Conservation (phyloP, 768 basidiomycete genomes). For the Russula brevipes region DNA sequence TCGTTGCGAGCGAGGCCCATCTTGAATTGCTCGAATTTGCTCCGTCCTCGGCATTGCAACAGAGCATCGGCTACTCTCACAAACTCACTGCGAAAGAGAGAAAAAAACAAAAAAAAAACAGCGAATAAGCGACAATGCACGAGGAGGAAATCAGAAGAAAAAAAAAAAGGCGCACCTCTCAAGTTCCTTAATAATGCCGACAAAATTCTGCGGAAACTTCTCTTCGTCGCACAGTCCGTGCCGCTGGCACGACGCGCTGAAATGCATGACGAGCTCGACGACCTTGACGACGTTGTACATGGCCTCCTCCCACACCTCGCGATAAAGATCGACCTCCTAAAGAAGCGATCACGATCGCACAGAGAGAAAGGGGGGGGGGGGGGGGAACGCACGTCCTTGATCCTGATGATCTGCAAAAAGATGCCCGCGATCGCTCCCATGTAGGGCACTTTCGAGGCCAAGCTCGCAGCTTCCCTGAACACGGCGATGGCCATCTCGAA, state of each 20-base stretch:
- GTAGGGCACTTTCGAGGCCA: constrained; percentile 13
- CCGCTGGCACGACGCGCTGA: not conserved
- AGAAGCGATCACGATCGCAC: no score
- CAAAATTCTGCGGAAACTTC: constrained; percentile 10
- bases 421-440: constrained; percentile 10
- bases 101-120: not conserved
- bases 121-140: not conserved
- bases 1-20: constrained; percentile 9
- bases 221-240: constrained; percentile 7
- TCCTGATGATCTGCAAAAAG: constrained; percentile 9
- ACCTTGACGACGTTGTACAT: constrained; percentile 19
- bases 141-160: no score
- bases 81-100: constrained; percentile 6
- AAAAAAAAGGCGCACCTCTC: not conserved
- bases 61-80: not conserved
- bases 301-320: constrained; percentile 12
- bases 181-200: constrained; percentile 5
- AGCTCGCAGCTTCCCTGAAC: constrained; percentile 8
- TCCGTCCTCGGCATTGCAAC: constrained; percentile 12
- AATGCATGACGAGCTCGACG: constrained; percentile 10
- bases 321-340: constrained; percentile 21
- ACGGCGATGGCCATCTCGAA: constrained; percentile 10
- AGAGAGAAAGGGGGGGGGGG: not conserved
- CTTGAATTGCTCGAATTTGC: constrained; percentile 12
- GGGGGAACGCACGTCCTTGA: constrained; percentile 21